These are phyloP conservation scores for Naumovozyma dairenensis DNA, from an alignment of 805 yeast species.

Conservation along the genomic window DNA sequence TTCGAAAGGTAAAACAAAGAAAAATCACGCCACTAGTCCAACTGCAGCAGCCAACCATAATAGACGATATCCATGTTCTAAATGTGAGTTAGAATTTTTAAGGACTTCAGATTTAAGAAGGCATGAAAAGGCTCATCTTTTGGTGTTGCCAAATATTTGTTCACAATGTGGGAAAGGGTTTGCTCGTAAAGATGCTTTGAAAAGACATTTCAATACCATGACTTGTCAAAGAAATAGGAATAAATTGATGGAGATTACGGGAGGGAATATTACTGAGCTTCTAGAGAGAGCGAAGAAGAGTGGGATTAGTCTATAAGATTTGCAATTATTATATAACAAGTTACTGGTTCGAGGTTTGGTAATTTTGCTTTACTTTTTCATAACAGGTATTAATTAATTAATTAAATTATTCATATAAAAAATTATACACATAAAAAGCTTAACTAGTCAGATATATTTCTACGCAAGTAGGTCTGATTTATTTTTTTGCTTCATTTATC, in stretches of 20 bases:
- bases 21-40: too few relatives aligned
- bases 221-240: constrained; percentile 68
- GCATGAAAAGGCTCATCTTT: constrained; percentile 64
- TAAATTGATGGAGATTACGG: constrained; percentile 32
- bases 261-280: constrained; percentile 30
- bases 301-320: constrained; percentile 17
- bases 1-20: too few relatives aligned
- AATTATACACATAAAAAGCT: too few relatives aligned
- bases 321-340: too few relatives aligned
- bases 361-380: too few relatives aligned
- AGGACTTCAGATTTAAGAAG: constrained; percentile 62
- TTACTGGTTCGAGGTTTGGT: too few relatives aligned
- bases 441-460: too few relatives aligned
- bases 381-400: too few relatives aligned
- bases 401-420: too few relatives aligned
- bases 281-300: constrained; percentile 22
- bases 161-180: constrained; percentile 71
- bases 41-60: too few relatives aligned
- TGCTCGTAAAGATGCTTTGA: constrained; percentile 74
- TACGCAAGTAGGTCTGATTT: too few relatives aligned
- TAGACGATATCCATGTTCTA: constrained; percentile 44
- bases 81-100: constrained; percentile 55
- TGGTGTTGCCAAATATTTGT: constrained; percentile 66
- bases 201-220: constrained; percentile 62
- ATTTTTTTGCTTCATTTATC: too few relatives aligned